Evolutionary conservation across 2,329 filamentous ascomycete genomes (phyloP).

Genomic region (Claviceps pusilla): DNA sequence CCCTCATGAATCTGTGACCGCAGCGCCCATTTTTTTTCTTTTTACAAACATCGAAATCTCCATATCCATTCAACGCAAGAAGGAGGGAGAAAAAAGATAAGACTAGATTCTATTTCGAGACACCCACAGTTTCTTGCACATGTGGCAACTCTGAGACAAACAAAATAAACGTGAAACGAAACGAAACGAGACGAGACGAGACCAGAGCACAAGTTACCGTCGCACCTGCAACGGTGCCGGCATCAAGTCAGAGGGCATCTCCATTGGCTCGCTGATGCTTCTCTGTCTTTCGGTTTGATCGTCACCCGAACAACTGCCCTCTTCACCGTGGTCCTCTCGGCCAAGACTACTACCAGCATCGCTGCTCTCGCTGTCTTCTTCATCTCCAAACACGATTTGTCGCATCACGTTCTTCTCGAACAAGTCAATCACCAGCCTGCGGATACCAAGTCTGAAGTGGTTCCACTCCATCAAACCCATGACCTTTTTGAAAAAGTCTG

Average conservation of each 20-base stretch:
- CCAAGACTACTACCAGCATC: constrained; percentile 36
- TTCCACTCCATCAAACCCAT: constrained; percentile 76
- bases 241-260: constrained; percentile 18
- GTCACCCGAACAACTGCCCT: constrained; percentile 32
- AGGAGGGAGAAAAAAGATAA: not conserved
- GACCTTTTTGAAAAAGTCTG: constrained; percentile 68
- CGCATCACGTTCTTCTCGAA: constrained; percentile 85
- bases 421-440: constrained; percentile 80
- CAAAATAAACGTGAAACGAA: not conserved
- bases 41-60: not conserved
- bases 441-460: constrained; percentile 73
- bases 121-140: not conserved
- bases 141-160: not conserved
- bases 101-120: not conserved
- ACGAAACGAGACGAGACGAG: too few relatives aligned
- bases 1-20: not conserved
- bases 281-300: constrained; percentile 44
- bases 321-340: constrained; percentile 38
- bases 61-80: not conserved
- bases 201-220: constrained; percentile 8
- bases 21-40: not conserved
- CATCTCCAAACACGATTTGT: constrained; percentile 59
- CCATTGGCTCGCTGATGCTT: constrained; percentile 32
- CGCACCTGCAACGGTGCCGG: constrained; percentile 20
- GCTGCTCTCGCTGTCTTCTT: constrained; percentile 54